A percentile compares a stretch with the other conserved stretches of the same genome.
Evolutionary conservation across 2,329 filamentous ascomycete species (phyloP).

Genomic region (Talaromyces sp.): DNA sequence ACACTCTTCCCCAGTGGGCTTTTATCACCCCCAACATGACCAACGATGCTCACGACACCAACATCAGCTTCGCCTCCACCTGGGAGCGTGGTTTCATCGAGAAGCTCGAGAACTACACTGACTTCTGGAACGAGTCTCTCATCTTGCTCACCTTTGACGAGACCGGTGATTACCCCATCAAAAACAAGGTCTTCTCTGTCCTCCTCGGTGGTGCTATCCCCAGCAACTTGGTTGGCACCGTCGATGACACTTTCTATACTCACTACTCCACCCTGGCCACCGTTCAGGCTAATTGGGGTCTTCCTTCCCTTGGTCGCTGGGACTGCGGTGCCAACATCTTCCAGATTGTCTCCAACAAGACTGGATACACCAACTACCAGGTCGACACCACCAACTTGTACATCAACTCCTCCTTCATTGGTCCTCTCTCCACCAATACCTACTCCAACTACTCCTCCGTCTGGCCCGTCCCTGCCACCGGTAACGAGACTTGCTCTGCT

Average conservation of each 20-base stretch:
- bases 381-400: conserved; percentile 43
- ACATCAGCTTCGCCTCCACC: conserved; percentile 62
- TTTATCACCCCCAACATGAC: conserved; percentile 54
- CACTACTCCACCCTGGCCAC: conserved; percentile 69
- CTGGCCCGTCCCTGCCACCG: conserved; percentile 31
- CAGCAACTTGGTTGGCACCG: conserved; percentile 60
- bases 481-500: conserved; percentile 30
- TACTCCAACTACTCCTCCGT: conserved; percentile 28
- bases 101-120: conserved; percentile 64
- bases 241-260: conserved; percentile 67
- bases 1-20: conserved; percentile 67
- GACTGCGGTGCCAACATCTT: conserved; percentile 72
- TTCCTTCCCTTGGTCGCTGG: conserved; percentile 67
- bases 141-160: conserved; percentile 78
- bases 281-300: conserved; percentile 65
- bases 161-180: conserved; percentile 63
- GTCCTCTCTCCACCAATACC: conserved; percentile 32
- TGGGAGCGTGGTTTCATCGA: conserved; percentile 68
- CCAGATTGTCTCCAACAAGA: conserved; percentile 57
- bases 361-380: conserved; percentile 51
- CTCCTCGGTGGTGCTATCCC: conserved; percentile 74
- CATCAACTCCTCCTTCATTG: conserved; percentile 56
- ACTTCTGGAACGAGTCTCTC: conserved; percentile 73
- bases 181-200: conserved; percentile 68
- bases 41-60: conserved; percentile 71